Base-by-base conservation (phyloP, 495 filamentous ascomycete species). In the Tuber aestivum region DNA sequence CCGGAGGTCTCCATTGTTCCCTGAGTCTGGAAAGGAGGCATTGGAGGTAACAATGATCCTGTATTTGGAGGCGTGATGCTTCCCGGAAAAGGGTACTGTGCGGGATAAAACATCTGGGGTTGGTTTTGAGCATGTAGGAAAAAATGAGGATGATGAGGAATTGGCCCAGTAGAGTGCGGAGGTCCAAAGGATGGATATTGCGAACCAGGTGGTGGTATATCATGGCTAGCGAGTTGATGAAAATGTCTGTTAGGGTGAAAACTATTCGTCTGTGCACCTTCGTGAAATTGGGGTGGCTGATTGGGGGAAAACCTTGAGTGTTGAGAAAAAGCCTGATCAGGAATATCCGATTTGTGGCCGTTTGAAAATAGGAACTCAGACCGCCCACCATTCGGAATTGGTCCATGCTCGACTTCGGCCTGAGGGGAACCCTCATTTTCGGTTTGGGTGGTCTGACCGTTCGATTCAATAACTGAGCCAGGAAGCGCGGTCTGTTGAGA, bases 11-110 rank as follows among this genome's bases (percentile, higher is more conserved):
- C 72, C 41, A 75, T 69, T 72, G 32, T 27, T 45, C 77, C 72
- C 72, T 77, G 74, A 37, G 80, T 45, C 56, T 76, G 76, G 35
- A 82, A 82, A 20, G 72, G 75, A 37, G 80, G 80, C 0, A 77
- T 77, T 40, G 74, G 73, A 23, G 79, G 70, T 73, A 79, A 76
- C 70, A 82, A 35, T 20, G 79, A 71, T 38, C 79, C 80, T 41
- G 80, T 79, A 42, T 82, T 82, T 27, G 80, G 80, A 38, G 80
- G 80, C 9, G 80, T 82, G 74, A 82, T 79, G 48, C 69, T 79
- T 27, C 68, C 72, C 6, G 73, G 74, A 37, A 80, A 80, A 14
- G 70, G 70, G n/a, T 80, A 79, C 27, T 65, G 68, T 45, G 68
- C 21, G 38, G 69, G 61, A 72, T 45, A 70, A 80, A 80, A 16